Conservation (phyloP, 2,329 filamentous ascomycete genomes). For the Sporothrix phasma region DNA sequence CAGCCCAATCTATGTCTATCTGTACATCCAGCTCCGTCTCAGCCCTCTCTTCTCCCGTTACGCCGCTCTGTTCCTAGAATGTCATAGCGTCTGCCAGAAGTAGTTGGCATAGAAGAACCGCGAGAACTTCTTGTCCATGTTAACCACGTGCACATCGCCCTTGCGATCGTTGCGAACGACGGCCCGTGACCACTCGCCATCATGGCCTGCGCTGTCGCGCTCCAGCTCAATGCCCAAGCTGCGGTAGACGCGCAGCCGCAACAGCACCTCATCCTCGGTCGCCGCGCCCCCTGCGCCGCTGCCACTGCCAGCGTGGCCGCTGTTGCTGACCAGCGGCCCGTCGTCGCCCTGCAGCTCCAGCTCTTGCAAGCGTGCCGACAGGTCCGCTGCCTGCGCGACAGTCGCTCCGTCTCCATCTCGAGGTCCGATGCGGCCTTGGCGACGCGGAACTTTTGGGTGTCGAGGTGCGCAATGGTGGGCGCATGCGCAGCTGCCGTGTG, state of each 20-base stretch:
- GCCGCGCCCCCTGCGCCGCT: constrained; percentile 27
- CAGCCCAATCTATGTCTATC: neutral
- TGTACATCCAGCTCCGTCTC: too few species aligned
- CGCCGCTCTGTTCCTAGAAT: neutral
- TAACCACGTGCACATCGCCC: constrained; percentile 89
- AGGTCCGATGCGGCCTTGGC: constrained; percentile 86
- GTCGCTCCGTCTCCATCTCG: constrained; percentile 90
- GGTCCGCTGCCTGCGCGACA: constrained; percentile 66
- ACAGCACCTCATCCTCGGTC: constrained; percentile 53
- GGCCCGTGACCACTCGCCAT: constrained; percentile 77
- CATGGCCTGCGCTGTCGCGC: constrained; percentile 49
- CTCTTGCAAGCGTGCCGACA: constrained; percentile 67
- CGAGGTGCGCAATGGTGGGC: constrained; percentile 71
- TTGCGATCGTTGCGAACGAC: constrained; percentile 76
- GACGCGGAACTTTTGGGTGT: constrained; percentile 87
- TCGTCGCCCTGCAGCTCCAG: constrained; percentile 82
- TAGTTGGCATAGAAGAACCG: constrained; percentile 90
- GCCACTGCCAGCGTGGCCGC: neutral
- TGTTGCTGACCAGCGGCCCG: constrained; percentile 34
- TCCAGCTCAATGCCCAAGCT: constrained; percentile 86
- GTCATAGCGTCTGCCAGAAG: constrained; percentile 80
- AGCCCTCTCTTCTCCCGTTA: neutral
- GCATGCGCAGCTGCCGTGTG: constrained; percentile 76
- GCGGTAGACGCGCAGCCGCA: constrained; percentile 84
- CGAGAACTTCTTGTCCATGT: constrained; percentile 86